A percentile compares a stretch with the other conserved stretches of the same genome.
Conservation (phyloP, 768 basidiomycete species). For the Kwoniella dendrophila region DNA sequence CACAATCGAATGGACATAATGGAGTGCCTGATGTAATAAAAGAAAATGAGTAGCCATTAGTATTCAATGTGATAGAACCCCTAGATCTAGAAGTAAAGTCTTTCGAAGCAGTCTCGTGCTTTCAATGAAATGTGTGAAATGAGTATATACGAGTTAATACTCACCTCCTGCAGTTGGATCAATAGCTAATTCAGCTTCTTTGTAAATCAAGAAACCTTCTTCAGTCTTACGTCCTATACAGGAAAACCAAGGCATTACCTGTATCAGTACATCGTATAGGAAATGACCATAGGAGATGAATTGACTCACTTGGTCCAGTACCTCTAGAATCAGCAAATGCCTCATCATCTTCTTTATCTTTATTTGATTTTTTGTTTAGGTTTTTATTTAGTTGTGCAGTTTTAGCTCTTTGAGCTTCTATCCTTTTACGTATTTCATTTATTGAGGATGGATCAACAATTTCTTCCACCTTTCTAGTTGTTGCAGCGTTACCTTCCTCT, state of each 20-base stretch:
- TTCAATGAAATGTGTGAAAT: too few relatives aligned
- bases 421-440: constrained; percentile 17
- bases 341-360: constrained; percentile 47
- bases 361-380: constrained; percentile 14
- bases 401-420: constrained; percentile 6
- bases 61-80: too few relatives aligned
- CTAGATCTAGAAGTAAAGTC: too few relatives aligned
- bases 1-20: constrained; percentile 56
- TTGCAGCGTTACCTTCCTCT: constrained; percentile 7
- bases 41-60: too few relatives aligned
- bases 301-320: constrained; percentile 42
- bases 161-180: constrained; percentile 55
- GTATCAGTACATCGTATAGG: not conserved
- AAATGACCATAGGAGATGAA: not conserved
- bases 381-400: constrained; percentile 6
- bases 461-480: constrained; percentile 17
- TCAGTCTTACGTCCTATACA: constrained; percentile 55
- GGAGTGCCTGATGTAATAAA: constrained; percentile 47
- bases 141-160: too few relatives aligned
- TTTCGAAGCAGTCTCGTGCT: too few relatives aligned
- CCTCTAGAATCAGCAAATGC: constrained; percentile 54
- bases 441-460: constrained; percentile 30
- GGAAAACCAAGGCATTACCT: not conserved
- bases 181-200: constrained; percentile 55
- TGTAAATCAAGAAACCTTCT: constrained; percentile 56